phyloP scores from a whole-genome alignment of 2,329 filamentous ascomycete species.

The Tolypocladium album region DNA sequence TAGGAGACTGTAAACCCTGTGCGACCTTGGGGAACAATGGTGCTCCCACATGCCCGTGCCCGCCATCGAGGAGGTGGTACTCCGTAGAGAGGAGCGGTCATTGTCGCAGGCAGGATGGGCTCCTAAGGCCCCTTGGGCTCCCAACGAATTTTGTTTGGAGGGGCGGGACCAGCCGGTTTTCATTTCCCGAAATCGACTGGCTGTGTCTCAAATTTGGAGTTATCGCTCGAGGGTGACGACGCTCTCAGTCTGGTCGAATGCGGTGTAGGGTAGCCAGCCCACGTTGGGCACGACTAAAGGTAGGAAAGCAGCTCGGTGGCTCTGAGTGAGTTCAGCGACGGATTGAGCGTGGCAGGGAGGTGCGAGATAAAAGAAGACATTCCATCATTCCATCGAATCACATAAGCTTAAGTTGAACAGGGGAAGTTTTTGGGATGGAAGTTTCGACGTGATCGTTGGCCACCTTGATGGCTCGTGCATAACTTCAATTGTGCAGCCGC shows the following conservation, averaged over 20 bases:
- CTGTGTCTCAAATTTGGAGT: not conserved
- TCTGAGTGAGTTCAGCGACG: not conserved
- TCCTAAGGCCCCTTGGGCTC: not conserved
- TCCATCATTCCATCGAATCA: not conserved
- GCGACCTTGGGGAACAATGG: too few species aligned
- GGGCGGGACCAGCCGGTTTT: not conserved
- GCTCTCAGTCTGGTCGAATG: not conserved
- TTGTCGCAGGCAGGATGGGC: not conserved
- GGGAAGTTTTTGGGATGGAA: not conserved
- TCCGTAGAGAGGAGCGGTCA: not conserved
- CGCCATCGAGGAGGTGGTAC: not conserved
- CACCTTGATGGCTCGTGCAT: not conserved
- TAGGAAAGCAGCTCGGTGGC: not conserved
- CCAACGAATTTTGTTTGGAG: not conserved
- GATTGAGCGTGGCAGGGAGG: not conserved
- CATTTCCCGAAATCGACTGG: not conserved
- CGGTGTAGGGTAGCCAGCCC: not conserved
- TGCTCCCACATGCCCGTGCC: too few species aligned
- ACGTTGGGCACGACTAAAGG: not conserved
- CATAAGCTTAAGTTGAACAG: not conserved
- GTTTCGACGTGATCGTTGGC: too few species aligned
- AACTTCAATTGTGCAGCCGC: not conserved
- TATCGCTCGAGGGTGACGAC: not conserved
- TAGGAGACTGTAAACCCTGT: not conserved
- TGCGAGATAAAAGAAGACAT: not conserved